Conservation (phyloP, 352 stramenopile species). For the Pythium guiyangense region DNA sequence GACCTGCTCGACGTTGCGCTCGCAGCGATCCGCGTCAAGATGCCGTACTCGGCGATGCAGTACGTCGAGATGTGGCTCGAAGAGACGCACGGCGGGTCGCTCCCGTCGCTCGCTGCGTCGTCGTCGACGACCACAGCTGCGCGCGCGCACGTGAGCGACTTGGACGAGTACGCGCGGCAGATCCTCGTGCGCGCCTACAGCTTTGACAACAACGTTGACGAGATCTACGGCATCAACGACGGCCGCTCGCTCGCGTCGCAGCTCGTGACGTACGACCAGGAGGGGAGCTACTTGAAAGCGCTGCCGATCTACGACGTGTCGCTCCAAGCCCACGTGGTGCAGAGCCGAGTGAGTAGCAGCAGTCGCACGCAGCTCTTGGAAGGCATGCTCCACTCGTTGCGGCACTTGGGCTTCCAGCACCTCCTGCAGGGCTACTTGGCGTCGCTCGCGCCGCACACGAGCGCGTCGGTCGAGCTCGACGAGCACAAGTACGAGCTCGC, state of each 20-base stretch:
- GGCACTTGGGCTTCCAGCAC: constrained; percentile 70
- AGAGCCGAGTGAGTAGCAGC: background rate
- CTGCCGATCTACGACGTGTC: constrained; percentile 73
- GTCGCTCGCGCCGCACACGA: constrained; percentile 9
- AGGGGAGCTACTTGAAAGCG: constrained; percentile 49
- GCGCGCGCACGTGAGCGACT: constrained; percentile 14
- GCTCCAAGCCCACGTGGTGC: constrained; percentile 22
- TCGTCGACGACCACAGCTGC: constrained; percentile 4
- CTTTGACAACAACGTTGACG: constrained; percentile 61
- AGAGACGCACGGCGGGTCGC: constrained; percentile 36
- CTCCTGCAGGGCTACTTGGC: constrained; percentile 55
- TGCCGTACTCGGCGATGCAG: constrained; percentile 87
- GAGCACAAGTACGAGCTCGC: constrained; percentile 75
- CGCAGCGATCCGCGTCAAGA: constrained; percentile 65
- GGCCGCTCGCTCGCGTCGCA: constrained; percentile 61
- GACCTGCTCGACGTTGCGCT: constrained; percentile 61
- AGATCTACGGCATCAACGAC: constrained; percentile 79
- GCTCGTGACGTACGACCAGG: constrained; percentile 67
- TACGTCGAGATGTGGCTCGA: constrained; percentile 89
- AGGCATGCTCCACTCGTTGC: constrained; percentile 57
- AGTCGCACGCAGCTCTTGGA: constrained; percentile 16
- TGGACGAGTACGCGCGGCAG: constrained; percentile 27
- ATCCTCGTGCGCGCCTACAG: constrained; percentile 68
- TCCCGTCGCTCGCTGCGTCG: constrained; percentile 30
- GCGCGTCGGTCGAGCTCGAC: constrained; percentile 17